A percentile compares a stretch with the other conserved stretches of the same genome.
These are phyloP conservation scores for Lichtheimia ornata DNA, from an alignment of 371 early-diverging fungal genomes.

Conservation along the genomic window DNA sequence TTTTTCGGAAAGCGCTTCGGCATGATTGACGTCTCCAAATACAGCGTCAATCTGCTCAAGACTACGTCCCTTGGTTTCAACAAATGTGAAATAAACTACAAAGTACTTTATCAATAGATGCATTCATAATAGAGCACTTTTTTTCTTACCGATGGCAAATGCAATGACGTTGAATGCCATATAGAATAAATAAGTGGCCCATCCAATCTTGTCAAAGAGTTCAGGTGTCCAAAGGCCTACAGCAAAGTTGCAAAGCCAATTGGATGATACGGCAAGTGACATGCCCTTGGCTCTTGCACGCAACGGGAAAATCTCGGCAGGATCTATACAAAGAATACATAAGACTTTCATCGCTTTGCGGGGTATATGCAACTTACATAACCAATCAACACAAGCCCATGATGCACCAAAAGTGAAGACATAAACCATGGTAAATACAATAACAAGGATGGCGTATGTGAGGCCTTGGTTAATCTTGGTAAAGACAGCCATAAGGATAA, in stretches of 20 bases:
- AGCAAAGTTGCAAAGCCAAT: slow-evolving; percentile 57
- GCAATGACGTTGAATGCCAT: slow-evolving; percentile 38
- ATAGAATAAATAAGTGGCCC: slow-evolving; percentile 57
- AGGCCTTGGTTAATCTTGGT: slow-evolving; percentile 36
- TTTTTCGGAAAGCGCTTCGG: background rate
- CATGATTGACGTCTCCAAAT: slow-evolving; percentile 34
- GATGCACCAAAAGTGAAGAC: slow-evolving; percentile 36
- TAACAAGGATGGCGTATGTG: slow-evolving; percentile 40
- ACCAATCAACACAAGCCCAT: slow-evolving; percentile 44
- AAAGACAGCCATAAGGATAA: slow-evolving; percentile 38
- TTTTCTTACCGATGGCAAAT: slow-evolving; percentile 22
- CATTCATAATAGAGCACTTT: background rate
- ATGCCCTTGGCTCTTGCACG: slow-evolving; percentile 43
- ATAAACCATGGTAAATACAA: slow-evolving; percentile 37
- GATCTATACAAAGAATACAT: slow-evolving; percentile 24
- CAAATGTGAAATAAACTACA: slow-evolving; percentile 30
- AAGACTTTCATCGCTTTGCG: background rate
- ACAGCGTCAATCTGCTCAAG: slow-evolving; percentile 53
- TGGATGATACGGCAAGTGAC: slow-evolving; percentile 56
- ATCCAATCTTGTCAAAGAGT: slow-evolving; percentile 51
- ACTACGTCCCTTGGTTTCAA: slow-evolving; percentile 54
- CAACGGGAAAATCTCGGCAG: slow-evolving; percentile 62
- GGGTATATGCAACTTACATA: slow-evolving; percentile 26
- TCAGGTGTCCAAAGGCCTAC: slow-evolving; percentile 41
- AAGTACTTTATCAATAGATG: background rate